A percentile compares a stretch with the other conserved stretches of the same genome.
Evolutionary conservation across 2,329 filamentous ascomycete genomes (phyloP).

Genomic region (Fusarium cicatricum): DNA sequence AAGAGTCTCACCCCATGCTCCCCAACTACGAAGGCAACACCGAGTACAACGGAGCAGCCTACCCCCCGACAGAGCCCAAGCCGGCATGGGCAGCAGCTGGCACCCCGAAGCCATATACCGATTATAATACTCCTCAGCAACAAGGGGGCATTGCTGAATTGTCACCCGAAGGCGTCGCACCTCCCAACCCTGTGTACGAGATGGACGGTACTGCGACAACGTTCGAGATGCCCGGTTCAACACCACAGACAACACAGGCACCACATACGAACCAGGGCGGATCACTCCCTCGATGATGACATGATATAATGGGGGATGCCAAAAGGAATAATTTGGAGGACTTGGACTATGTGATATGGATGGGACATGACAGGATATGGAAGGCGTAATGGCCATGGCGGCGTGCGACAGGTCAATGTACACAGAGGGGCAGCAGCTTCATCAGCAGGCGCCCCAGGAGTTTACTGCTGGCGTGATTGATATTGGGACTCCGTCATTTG

Average conservation of each 20-base stretch:
- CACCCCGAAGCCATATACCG: constrained; percentile 9
- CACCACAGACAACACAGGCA: neutral
- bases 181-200: constrained; percentile 26
- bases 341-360: neutral
- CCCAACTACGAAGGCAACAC: constrained; percentile 25
- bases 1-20: constrained; percentile 46
- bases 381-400: constrained; percentile 9
- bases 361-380: neutral
- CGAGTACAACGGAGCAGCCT: constrained; percentile 25
- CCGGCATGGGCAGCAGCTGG: constrained; percentile 12
- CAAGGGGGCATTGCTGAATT: constrained; percentile 16
- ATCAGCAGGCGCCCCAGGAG: constrained; percentile 13
- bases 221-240: constrained; percentile 27
- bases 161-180: constrained; percentile 11
- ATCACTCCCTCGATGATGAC: neutral
- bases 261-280: neutral
- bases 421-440: constrained; percentile 6
- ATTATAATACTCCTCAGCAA: neutral
- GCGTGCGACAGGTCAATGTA: constrained; percentile 5
- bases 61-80: constrained; percentile 36
- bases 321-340: neutral
- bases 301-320: neutral
- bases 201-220: constrained; percentile 35
- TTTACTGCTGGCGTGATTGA: constrained; percentile 3
- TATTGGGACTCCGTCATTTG: neutral